Evolutionary conservation across 257 asterid genomes (phyloP), one percentile per base, ranked within the genome.

Genomic region (Anisodus acutangulus): DNA sequence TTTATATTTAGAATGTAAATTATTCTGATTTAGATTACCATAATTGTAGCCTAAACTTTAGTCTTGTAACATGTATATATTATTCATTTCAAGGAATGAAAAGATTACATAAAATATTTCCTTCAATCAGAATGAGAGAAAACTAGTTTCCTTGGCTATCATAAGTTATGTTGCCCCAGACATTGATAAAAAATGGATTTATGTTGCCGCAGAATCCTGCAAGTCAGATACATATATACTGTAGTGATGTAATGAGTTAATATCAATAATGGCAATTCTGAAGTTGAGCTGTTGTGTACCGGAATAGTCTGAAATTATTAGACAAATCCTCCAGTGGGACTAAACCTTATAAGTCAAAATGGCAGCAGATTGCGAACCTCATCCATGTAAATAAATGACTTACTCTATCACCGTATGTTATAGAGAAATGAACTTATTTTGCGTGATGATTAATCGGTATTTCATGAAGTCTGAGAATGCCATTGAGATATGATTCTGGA

Each of bases 391-490:
- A 51, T 16, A 58, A 15, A 58, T 15, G 22, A 58, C 63, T 58
- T 16, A 15, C 63, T 66, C 72, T 35, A 66, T 31, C 47, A 66
- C 72, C 45, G 12, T 26, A 26, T 66, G 12, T 26, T 5, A 66
- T 66, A 66, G 72, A 66, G 72, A 66, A 66, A 47, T 2, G 72
- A 66, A 12, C 8, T 67, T 67, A 67, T 67, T 12, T 62, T 67
- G 47, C 10, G 10, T 13, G 4, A 67, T 13, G 51, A 67, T 67
- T 37, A 11, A 7, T 68, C 13, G 78, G 26, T 69, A 69, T 54
- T 69, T 69, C 15, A 7, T 69, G 0, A 69, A 39, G 78, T 69
- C 13, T 69, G 22, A 39, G 78, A 68, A 39, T 66, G n/a, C 19
- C 47, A 67, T 67, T 67, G 49, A 35, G 6, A 39, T 67, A 35